phyloP scores from a whole-genome alignment of 495 filamentous ascomycete genomes.

The Neurospora discreta region DNA sequence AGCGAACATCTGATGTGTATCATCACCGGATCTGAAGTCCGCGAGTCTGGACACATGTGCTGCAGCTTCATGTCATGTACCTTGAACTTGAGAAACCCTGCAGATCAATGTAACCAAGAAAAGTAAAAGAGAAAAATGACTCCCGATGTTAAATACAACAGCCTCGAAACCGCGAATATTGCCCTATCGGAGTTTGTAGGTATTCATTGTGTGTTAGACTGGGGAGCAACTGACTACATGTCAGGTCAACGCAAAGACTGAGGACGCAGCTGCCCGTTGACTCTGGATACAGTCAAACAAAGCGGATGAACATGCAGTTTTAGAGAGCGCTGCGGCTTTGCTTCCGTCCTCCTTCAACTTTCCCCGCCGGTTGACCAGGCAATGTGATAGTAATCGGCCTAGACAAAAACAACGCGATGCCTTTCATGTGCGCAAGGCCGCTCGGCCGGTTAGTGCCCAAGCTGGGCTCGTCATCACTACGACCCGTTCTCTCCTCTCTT shows the following conservation, averaged over 20 bases:
- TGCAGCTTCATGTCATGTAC: not conserved
- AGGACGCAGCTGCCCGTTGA: not conserved
- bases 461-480: slow-evolving; percentile 6
- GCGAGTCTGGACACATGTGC: not conserved
- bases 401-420: slow-evolving; percentile 19
- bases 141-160: not conserved
- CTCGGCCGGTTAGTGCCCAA: slow-evolving; percentile 18
- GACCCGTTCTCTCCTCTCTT: not conserved
- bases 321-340: not conserved
- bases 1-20: not conserved
- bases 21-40: not conserved
- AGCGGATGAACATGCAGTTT: not conserved
- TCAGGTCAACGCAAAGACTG: not conserved
- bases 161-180: not conserved
- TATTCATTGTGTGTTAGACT: not conserved
- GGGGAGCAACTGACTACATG: not conserved
- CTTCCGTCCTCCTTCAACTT: not conserved
- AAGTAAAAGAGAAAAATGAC: not conserved
- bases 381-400: not conserved
- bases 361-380: not conserved
- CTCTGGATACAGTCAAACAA: not conserved
- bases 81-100: not conserved
- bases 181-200: not conserved
- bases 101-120: not conserved
- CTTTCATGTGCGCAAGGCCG: slow-evolving; percentile 17